Evolutionary conservation across 169 alveolate species (phyloP).

Genomic region (Plasmodium inui): DNA sequence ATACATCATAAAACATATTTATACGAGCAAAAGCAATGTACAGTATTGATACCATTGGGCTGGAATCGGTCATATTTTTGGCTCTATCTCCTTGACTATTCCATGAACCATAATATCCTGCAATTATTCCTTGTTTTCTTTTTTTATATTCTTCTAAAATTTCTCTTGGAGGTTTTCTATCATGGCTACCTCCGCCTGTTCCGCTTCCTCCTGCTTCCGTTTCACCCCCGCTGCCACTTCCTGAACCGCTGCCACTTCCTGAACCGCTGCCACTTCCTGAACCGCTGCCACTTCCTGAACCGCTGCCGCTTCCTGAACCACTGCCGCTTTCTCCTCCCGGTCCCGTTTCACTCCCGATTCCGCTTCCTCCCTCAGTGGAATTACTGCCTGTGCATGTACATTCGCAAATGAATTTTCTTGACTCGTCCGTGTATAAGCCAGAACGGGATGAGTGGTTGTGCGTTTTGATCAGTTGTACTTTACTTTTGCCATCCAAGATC

Average conservation of each 20-base stretch:
- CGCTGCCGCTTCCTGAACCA: neutral
- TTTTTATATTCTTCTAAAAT: constrained; percentile 49
- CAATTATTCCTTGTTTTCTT: constrained; percentile 39
- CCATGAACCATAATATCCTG: constrained; percentile 53
- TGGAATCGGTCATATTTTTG: constrained; percentile 39
- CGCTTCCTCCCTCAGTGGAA: constrained; percentile 13
- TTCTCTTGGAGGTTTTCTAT: constrained; percentile 51
- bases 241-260: neutral
- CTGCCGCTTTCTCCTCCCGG: neutral
- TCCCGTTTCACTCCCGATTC: neutral
- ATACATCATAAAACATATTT: constrained; percentile 44
- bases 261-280: neutral
- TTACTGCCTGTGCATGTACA: neutral
- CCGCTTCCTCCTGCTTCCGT: neutral
- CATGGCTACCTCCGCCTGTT: constrained; percentile 13
- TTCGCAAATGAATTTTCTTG: constrained; percentile 18
- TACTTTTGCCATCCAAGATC: constrained; percentile 7
- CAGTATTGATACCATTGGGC: constrained; percentile 29
- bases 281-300: neutral
- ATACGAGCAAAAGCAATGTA: constrained; percentile 58
- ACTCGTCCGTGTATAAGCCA: neutral
- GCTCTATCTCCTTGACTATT: constrained; percentile 65
- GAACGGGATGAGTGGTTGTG: neutral
- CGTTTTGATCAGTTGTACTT: neutral
- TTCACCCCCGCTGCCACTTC: neutral